These are phyloP conservation scores for Omphalotus guepiniiformis DNA, from an alignment of 768 basidiomycete genomes.

Conservation along the genomic window DNA sequence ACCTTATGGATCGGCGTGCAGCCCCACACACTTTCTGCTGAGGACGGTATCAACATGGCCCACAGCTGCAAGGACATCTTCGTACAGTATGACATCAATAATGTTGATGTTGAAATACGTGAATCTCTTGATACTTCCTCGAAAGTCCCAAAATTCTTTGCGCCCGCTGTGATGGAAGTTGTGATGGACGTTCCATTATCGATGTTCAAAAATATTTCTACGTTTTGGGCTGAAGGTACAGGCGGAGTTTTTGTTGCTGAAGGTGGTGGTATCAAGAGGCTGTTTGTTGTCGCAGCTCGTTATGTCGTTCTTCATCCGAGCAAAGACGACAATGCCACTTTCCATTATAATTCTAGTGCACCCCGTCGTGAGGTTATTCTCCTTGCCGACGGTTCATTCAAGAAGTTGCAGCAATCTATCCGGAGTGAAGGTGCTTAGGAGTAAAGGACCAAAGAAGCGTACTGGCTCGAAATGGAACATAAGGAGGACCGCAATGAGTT, in stretches of 20 bases:
- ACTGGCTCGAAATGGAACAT: conserved; percentile 5
- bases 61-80: conserved; percentile 20
- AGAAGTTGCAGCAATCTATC: conserved; percentile 14
- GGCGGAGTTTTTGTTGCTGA: conserved; percentile 26
- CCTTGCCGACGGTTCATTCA: conserved; percentile 19
- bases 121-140: conserved; percentile 20
- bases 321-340: conserved; percentile 17
- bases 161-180: conserved; percentile 5
- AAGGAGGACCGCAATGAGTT: background rate
- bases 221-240: conserved; percentile 25
- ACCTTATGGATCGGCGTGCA: conserved; percentile 32
- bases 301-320: conserved; percentile 19
- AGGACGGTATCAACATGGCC: conserved; percentile 23
- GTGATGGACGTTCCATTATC: conserved; percentile 14
- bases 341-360: conserved; percentile 12
- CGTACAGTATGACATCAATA: conserved; percentile 18
- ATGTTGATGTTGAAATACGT: conserved; percentile 29
- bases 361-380: conserved; percentile 20
- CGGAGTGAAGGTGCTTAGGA: conserved; percentile 12
- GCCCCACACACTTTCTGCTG: conserved; percentile 23
- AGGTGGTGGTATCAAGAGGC: conserved; percentile 13
- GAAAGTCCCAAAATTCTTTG: conserved; percentile 14
- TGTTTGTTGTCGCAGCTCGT: conserved; percentile 26
- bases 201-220: conserved; percentile 17
- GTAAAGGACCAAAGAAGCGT: conserved; percentile 4